Evolutionary conservation across 1,284 basidiomycete genomes (phyloP).

Genomic region (Cryptococcus floricola): DNA sequence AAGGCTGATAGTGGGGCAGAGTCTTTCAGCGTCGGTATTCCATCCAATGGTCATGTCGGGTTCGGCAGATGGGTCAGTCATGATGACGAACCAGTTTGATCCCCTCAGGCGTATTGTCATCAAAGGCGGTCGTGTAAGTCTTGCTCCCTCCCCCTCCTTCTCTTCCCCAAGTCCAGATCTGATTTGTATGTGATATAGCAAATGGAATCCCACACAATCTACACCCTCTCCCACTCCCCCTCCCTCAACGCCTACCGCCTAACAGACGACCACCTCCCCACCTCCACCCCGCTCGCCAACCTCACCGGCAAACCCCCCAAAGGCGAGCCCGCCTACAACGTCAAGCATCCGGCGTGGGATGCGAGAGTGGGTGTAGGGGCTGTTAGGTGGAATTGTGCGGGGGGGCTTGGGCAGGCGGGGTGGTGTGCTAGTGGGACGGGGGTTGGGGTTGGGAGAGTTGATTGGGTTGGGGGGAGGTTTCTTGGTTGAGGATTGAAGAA

Average conservation of each 20-base stretch:
- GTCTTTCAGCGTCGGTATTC: slow-evolving; percentile 72
- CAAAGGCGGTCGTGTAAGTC: neutral
- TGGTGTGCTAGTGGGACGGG: slow-evolving; percentile 73
- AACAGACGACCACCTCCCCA: slow-evolving; percentile 74
- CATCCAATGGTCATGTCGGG: slow-evolving; percentile 79
- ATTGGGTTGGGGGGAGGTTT: slow-evolving; percentile 60
- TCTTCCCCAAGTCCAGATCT: neutral
- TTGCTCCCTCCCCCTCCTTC: neutral
- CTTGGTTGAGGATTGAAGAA: neutral
- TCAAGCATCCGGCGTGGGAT: slow-evolving; percentile 59
- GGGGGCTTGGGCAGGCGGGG: slow-evolving; percentile 62
- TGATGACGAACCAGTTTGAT: slow-evolving; percentile 13
- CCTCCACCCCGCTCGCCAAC: slow-evolving; percentile 26
- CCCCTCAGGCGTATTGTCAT: neutral
- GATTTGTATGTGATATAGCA: slow-evolving; percentile 53
- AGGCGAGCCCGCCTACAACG: neutral
- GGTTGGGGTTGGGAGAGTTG: slow-evolving; percentile 78
- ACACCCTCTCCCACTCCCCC: slow-evolving; percentile 78
- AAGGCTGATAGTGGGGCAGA: too few relatives aligned
- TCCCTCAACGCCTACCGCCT: slow-evolving; percentile 69
- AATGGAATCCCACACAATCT: slow-evolving; percentile 71
- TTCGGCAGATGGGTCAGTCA: slow-evolving; percentile 72
- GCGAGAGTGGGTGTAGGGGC: slow-evolving; percentile 68
- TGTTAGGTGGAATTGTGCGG: slow-evolving; percentile 71
- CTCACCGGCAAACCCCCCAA: neutral